Evolutionary conservation across 75 land plant species (phyloP).

Genomic region (Cupressus sempervirens): DNA sequence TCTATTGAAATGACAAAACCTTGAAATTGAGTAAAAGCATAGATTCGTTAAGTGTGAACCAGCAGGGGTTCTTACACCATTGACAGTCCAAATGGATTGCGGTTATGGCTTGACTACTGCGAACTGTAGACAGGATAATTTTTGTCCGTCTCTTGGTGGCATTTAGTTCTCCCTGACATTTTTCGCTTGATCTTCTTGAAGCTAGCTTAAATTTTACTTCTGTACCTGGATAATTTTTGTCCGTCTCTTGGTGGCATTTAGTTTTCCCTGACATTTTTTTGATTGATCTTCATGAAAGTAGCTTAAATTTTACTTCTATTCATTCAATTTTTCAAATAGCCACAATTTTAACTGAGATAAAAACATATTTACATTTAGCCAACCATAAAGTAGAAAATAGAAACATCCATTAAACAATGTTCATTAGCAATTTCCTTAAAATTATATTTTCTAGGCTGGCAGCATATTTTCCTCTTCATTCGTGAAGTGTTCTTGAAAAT

Average conservation of each 20-base stretch:
- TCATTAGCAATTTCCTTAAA: neutral
- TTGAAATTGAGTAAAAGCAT: too few relatives aligned
- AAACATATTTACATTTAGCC: neutral
- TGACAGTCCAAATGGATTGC: neutral
- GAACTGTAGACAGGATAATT: neutral
- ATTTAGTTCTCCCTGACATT: neutral
- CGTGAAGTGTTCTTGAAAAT: neutral
- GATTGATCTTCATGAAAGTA: neutral
- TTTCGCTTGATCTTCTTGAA: neutral
- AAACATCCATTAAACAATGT: slow-evolving; percentile 3
- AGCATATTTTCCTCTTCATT: neutral
- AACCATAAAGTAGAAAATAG: neutral
- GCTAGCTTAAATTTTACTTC: neutral
- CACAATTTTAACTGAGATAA: neutral
- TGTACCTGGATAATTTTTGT: neutral
- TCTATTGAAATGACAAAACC: too few relatives aligned
- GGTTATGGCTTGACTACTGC: neutral
- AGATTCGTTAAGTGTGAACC: too few relatives aligned
- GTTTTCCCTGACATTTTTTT: neutral
- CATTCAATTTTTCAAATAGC: neutral
- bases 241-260: neutral
- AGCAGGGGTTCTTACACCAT: neutral
- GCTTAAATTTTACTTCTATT: neutral
- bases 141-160: neutral
- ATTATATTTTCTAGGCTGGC: neutral